Evolutionary conservation across 2,329 filamentous ascomycete species (phyloP).

Genomic region (Exophiala alcalophila): DNA sequence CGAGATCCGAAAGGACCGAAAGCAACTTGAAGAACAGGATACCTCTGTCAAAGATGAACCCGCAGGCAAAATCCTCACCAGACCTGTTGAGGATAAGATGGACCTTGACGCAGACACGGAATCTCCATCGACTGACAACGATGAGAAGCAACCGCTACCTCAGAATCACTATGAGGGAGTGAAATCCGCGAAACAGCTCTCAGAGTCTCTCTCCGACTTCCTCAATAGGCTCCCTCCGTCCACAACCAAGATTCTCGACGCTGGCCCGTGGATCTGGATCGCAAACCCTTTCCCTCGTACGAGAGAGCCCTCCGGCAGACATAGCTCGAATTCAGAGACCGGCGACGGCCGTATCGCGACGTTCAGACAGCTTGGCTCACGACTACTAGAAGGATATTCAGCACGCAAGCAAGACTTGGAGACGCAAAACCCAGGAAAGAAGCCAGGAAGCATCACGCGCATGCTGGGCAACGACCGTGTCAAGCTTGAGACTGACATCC

Average conservation of each 20-base stretch:
- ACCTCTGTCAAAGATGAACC: not conserved
- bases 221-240: conserved; percentile 65
- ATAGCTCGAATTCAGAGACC: conserved; percentile 38
- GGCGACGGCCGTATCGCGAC: conserved; percentile 44
- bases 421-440: conserved; percentile 36
- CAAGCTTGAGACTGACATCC: conserved; percentile 53
- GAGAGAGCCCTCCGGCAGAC: conserved; percentile 19
- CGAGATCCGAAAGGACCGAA: too few species aligned
- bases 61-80: not conserved
- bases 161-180: conserved; percentile 61
- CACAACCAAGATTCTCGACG: conserved; percentile 49
- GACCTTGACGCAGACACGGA: not conserved
- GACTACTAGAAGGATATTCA: conserved; percentile 53
- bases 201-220: conserved; percentile 64
- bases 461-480: conserved; percentile 44
- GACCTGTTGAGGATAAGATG: not conserved
- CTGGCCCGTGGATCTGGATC: conserved; percentile 69
- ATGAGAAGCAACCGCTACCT: conserved; percentile 35
- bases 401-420: conserved; percentile 45
- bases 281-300: conserved; percentile 57
- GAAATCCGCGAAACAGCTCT: conserved; percentile 57
- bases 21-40: too few species aligned
- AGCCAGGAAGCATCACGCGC: conserved; percentile 32
- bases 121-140: conserved; percentile 6
- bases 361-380: conserved; percentile 54